Conservation (phyloP, 371 early-diverging fungal genomes). For the Actinomortierella wolfii region DNA sequence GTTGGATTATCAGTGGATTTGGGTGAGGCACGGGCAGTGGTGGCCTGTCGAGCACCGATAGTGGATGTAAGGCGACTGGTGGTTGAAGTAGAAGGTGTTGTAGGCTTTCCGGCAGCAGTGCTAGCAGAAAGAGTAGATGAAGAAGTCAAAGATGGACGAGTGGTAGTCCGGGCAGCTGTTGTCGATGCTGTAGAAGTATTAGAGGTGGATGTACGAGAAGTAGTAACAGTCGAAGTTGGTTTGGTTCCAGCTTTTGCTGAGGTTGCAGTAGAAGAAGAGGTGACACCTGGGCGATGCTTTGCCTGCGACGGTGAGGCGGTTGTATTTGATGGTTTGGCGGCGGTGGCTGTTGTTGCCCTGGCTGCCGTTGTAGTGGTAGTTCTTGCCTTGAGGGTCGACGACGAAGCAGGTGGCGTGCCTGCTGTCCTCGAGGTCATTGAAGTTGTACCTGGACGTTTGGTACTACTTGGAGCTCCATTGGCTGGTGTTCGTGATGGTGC, state of each 20-base stretch:
- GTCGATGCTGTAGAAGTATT: conserved; percentile 2
- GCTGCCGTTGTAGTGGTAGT: conserved; percentile 20
- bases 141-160: conserved; percentile 11
- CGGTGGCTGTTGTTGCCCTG: conserved; percentile 8
- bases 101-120: conserved; percentile 16
- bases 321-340: conserved; percentile 2
- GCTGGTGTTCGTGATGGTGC: conserved; percentile 3
- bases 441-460: conserved; percentile 4
- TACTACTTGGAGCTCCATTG: not conserved
- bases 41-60: too few species aligned
- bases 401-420: conserved; percentile 9
- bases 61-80: too few species aligned
- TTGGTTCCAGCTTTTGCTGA: conserved; percentile 7
- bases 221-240: not conserved
- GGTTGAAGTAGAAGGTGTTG: not conserved
- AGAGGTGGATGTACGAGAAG: conserved; percentile 1
- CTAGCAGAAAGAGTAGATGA: conserved; percentile 21
- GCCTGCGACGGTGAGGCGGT: too few species aligned
- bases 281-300: not conserved
- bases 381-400: conserved; percentile 9
- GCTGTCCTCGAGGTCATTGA: conserved; percentile 13
- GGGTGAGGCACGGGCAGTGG: too few species aligned
- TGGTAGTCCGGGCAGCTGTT: not conserved
- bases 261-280: conserved; percentile 6
- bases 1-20: too few species aligned